Conservation (phyloP, 2,329 filamentous ascomycete species). For the Rhytidhysteron rufulum region DNA sequence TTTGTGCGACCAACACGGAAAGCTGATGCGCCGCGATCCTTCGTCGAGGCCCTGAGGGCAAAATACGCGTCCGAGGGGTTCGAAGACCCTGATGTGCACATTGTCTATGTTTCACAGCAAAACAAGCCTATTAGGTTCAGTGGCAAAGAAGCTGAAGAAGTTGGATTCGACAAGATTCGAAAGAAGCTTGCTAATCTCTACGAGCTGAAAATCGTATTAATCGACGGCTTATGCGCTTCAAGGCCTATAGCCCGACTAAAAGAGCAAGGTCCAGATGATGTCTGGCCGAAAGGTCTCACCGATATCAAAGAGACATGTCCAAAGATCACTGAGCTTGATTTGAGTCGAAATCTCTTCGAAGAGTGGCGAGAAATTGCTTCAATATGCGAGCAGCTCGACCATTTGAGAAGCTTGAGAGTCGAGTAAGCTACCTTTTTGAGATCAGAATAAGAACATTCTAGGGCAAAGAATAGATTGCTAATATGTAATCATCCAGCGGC, state of each 20-base stretch:
- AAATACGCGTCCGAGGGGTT: constrained; percentile 72
- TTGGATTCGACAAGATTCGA: constrained; percentile 92
- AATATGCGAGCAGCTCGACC: constrained; percentile 68
- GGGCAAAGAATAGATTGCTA: constrained; percentile 9
- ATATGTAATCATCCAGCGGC: constrained; percentile 54
- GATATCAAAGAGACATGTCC: constrained; percentile 57
- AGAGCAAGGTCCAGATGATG: constrained; percentile 16
- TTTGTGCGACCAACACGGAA: constrained; percentile 78
- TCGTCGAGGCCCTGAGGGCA: constrained; percentile 72
- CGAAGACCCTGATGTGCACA: constrained; percentile 29
- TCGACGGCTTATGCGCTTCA: constrained; percentile 70
- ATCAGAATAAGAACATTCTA: not conserved
- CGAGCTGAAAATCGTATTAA: constrained; percentile 74
- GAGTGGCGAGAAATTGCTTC: constrained; percentile 61
- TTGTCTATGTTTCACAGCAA: constrained; percentile 22
- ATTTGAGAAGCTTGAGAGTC: constrained; percentile 63
- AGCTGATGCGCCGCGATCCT: constrained; percentile 64
- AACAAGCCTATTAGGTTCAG: constrained; percentile 64
- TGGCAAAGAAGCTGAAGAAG: constrained; percentile 82
- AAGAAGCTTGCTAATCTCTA: constrained; percentile 72
- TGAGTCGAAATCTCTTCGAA: constrained; percentile 80
- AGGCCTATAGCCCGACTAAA: constrained; percentile 24
- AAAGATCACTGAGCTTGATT: constrained; percentile 68
- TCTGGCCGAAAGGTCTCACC: constrained; percentile 25
- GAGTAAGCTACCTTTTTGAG: constrained; percentile 55